Evolutionary conservation across 176 grass and related monocot genomes (phyloP).

Genomic region (Thinopyrum elongatum): DNA sequence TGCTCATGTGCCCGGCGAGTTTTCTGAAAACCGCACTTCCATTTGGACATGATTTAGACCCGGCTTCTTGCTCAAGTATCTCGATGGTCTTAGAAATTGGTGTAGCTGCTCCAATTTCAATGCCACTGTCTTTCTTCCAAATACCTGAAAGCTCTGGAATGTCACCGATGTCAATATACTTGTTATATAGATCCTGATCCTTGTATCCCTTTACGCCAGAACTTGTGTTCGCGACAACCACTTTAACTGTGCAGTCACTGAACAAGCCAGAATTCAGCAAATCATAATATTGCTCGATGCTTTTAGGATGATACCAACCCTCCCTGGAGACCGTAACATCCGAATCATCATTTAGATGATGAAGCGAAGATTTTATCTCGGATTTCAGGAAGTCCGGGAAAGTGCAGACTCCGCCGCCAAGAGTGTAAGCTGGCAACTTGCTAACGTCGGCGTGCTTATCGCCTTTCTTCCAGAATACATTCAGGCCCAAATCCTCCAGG

Average conservation of each 20-base stretch:
- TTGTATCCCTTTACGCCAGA: constrained; percentile 59
- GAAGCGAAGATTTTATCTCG: constrained; percentile 37
- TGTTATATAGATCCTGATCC: constrained; percentile 50
- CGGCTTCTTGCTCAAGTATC: constrained; percentile 37
- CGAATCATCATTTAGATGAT: neutral
- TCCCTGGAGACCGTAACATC: neutral
- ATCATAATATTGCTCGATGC: constrained; percentile 41
- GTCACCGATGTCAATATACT: constrained; percentile 59
- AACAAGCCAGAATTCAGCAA: constrained; percentile 42
- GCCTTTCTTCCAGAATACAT: constrained; percentile 68
- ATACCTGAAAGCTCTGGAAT: constrained; percentile 63
- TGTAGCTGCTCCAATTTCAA: constrained; percentile 63
- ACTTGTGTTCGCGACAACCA: constrained; percentile 66
- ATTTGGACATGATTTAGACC: neutral
- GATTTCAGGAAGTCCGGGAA: constrained; percentile 64
- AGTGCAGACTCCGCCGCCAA: constrained; percentile 46
- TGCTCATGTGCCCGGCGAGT: constrained; percentile 74
- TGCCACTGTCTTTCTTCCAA: constrained; percentile 23
- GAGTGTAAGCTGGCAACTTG: constrained; percentile 50
- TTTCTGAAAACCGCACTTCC: constrained; percentile 49
- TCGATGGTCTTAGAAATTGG: constrained; percentile 53
- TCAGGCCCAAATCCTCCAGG: constrained; percentile 75
- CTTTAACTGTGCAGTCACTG: constrained; percentile 34
- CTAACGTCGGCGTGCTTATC: constrained; percentile 35
- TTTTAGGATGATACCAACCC: constrained; percentile 61